Evolutionary conservation across 495 filamentous ascomycete species (phyloP), one percentile per base, ranked within the genome.

Genomic region (Friedmanniomyces endolithicus): DNA sequence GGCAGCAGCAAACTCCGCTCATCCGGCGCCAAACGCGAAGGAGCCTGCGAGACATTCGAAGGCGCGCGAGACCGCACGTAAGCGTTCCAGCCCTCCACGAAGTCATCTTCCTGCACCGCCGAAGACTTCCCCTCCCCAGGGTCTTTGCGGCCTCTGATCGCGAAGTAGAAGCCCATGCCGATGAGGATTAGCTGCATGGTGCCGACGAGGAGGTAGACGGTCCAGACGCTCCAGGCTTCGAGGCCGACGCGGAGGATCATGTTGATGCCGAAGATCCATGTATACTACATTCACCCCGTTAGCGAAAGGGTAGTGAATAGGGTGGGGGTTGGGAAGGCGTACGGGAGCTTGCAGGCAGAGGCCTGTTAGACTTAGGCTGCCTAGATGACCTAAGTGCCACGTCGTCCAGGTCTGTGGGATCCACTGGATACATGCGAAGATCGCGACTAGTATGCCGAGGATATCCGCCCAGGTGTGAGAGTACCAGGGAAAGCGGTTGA

Each of bases 241-340:
- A 31, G 16, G 14, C 47, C 47, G 6, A 50, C 47, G 29, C 47
- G 47, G 29, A 50, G 2, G 24, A 50, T 35, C 47, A 50, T 50
- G 24, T 14, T n/a, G 47, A 50, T 33, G 47, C 47, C 4, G 24
- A 50, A 50, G 16, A 50, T 50, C 47, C 24, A 50, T 31, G 47
- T 50, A 25, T 50, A 35, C 47, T 50, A 22, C 14, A 23, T n/a
- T n/a, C n/a, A n/a, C n/a, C n/a, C 12, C 2, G 9, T 22, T 23
- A 14, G 12, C 19, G 11, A 20, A 7, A 27, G 4, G n/a, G n/a
- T n/a, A n/a, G 16, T 47, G 4, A 16, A 14, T 14, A 23, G 19
- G 3, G 19, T 22, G 6, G 20, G 17, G 24, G 19, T 7, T 16
- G 16, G 24, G 6, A 47, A 23, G 20, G 23, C 44, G 44, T 27